Evolutionary conservation across 129 eudicot genomes (phyloP).

Genomic region (Erigeron canadensis): DNA sequence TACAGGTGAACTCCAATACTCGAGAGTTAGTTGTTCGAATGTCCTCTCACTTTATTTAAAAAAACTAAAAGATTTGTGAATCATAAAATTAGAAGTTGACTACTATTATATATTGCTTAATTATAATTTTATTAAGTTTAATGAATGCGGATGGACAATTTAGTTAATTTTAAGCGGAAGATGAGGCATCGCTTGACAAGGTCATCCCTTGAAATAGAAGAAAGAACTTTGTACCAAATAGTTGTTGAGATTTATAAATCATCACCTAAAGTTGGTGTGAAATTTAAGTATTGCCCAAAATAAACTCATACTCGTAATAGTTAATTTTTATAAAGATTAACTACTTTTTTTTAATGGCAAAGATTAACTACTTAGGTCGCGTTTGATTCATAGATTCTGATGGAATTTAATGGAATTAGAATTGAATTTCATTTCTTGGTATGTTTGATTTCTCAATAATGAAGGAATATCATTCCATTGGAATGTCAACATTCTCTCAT

Average conservation of each 20-base stretch:
- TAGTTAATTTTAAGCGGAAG: slow-evolving; percentile 8
- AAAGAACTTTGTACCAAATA: slow-evolving; percentile 64
- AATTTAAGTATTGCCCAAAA: slow-evolving; percentile 18
- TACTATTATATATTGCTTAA: background rate
- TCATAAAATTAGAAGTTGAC: background rate
- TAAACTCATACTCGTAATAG: background rate
- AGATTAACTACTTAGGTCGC: too few species aligned
- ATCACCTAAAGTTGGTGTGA: slow-evolving; percentile 55
- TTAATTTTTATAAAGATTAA: too few species aligned
- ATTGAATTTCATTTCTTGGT: too few species aligned
- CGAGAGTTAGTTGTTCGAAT: slow-evolving; percentile 18
- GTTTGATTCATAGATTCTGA: too few species aligned
- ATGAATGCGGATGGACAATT: background rate
- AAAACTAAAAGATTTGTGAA: background rate
- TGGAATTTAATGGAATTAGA: too few species aligned
- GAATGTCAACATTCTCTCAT: too few species aligned
- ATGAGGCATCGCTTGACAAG: slow-evolving; percentile 50
- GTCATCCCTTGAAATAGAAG: slow-evolving; percentile 58
- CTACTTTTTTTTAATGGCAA: too few species aligned
- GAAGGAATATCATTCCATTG: too few species aligned
- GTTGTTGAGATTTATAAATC: slow-evolving; percentile 71
- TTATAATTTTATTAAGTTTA: background rate
- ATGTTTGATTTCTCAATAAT: too few species aligned
- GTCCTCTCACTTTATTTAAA: slow-evolving; percentile 8
- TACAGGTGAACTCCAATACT: slow-evolving; percentile 38